phyloP scores from a whole-genome alignment of 495 filamentous ascomycete genomes.

The Trichoderma gamsii region DNA sequence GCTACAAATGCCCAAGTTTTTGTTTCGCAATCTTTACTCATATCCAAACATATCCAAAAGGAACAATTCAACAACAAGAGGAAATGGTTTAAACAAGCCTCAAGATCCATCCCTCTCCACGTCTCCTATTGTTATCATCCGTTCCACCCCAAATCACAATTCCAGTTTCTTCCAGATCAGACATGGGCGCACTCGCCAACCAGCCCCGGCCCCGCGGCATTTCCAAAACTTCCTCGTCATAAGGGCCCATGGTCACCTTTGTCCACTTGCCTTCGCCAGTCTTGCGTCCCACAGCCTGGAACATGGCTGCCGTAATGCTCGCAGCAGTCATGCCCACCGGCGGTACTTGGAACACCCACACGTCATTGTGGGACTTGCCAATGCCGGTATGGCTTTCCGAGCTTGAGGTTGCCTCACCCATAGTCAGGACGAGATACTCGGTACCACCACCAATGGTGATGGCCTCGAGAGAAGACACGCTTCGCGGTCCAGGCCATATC shows the following conservation, averaged over 20 bases:
- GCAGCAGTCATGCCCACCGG: constrained; percentile 45
- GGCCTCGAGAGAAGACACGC: constrained; percentile 40
- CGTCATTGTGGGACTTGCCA: constrained; percentile 62
- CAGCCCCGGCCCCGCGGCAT: constrained; percentile 41
- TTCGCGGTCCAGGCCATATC: constrained; percentile 38
- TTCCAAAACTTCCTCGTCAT: constrained; percentile 40
- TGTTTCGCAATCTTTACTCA: constrained; percentile 7
- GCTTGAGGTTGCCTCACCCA: constrained; percentile 62
- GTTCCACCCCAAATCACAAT: constrained; percentile 50
- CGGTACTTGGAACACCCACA: constrained; percentile 67
- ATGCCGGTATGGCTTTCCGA: constrained; percentile 57
- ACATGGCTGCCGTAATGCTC: constrained; percentile 47
- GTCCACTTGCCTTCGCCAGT: constrained; percentile 49
- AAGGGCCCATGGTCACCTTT: constrained; percentile 33
- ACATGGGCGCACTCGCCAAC: constrained; percentile 42
- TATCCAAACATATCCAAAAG: not conserved
- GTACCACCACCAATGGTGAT: constrained; percentile 47
- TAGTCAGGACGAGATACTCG: constrained; percentile 56
- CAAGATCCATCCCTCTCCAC: constrained; percentile 53
- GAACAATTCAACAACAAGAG: not conserved
- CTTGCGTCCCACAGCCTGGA: constrained; percentile 45
- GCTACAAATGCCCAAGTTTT: too few species aligned
- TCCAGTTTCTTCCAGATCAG: constrained; percentile 44
- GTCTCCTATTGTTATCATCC: constrained; percentile 34
- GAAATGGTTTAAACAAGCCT: constrained; percentile 30